A percentile compares a stretch with the other conserved stretches of the same genome.
These are phyloP conservation scores for Naganishia liquefaciens DNA, from an alignment of 1,284 basidiomycete species.

Conservation along the genomic window DNA sequence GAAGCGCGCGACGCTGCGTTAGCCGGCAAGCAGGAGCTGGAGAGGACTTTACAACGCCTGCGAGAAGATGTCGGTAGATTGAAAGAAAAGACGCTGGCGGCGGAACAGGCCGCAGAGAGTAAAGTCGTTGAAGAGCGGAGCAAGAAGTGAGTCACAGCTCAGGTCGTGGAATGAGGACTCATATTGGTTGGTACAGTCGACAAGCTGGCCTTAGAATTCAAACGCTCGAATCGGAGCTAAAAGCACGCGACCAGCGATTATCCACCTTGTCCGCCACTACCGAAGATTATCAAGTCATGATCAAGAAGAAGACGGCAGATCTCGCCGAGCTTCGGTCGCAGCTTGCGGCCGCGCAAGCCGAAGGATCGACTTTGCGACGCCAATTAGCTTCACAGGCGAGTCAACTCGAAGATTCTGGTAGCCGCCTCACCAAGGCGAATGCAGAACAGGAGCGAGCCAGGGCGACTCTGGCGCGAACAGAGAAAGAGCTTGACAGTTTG, in stretches of 20 bases:
- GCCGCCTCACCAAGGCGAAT: slow-evolving; percentile 66
- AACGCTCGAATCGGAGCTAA: slow-evolving; percentile 23
- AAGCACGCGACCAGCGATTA: slow-evolving; percentile 28
- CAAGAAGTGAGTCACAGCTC: slow-evolving; percentile 61
- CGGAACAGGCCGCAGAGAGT: slow-evolving; percentile 69
- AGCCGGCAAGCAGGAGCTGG: slow-evolving; percentile 70
- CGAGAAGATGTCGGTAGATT: slow-evolving; percentile 76
- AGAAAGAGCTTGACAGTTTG: slow-evolving; percentile 82
- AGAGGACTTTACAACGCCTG: slow-evolving; percentile 68
- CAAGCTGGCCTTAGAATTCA: slow-evolving; percentile 4
- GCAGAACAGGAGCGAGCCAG: slow-evolving; percentile 65
- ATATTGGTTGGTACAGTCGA: slow-evolving; percentile 21
- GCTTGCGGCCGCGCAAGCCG: slow-evolving; percentile 58
- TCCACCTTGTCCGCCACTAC: slow-evolving; percentile 21
- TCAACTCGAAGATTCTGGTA: slow-evolving; percentile 55
- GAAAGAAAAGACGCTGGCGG: slow-evolving; percentile 72
- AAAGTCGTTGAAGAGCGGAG: slow-evolving; percentile 69
- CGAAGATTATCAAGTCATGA: slow-evolving; percentile 73
- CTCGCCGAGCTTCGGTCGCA: slow-evolving; percentile 65
- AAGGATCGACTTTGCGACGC: slow-evolving; percentile 1
- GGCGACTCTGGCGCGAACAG: slow-evolving; percentile 60
- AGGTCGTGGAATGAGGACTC: neutral
- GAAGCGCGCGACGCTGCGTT: slow-evolving; percentile 62
- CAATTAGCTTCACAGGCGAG: slow-evolving; percentile 2
- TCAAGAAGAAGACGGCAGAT: slow-evolving; percentile 76